These are phyloP conservation scores for Termitomyces sp. DNA, from an alignment of 768 basidiomycete genomes.

Conservation along the genomic window DNA sequence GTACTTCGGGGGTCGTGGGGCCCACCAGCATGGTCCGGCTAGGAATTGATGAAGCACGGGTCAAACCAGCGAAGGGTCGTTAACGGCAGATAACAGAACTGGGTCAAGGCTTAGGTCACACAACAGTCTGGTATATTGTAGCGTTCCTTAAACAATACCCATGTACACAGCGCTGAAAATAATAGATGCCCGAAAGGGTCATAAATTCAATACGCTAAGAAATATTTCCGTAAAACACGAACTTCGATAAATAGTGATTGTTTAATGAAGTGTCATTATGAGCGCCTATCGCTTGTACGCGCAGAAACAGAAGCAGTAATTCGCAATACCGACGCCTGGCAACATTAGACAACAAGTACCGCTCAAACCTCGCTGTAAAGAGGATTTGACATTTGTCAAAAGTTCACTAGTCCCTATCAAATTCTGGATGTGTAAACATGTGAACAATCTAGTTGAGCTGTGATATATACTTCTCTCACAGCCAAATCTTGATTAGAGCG, in stretches of 20 bases:
- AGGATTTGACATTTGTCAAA: neutral
- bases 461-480: neutral
- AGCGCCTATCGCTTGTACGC: neutral
- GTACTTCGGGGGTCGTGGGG: too few relatives aligned
- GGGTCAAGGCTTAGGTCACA: too few relatives aligned
- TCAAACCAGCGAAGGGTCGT: too few relatives aligned
- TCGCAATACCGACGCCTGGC: neutral
- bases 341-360: neutral
- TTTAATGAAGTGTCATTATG: neutral
- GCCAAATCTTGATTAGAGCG: neutral
- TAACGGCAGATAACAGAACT: too few relatives aligned
- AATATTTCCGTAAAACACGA: neutral
- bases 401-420: neutral
- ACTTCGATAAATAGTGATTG: neutral
- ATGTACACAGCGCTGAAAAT: too few relatives aligned
- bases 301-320: neutral
- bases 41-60: too few relatives aligned
- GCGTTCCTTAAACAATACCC: too few relatives aligned
- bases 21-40: too few relatives aligned
- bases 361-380: neutral
- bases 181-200: too few relatives aligned
- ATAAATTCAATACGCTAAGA: too few relatives aligned
- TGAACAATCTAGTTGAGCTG: neutral
- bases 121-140: too few relatives aligned
- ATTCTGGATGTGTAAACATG: neutral